These are phyloP conservation scores for Gracilaria gracilis DNA, from an alignment of 23 red algal species.

Conservation along the genomic window DNA sequence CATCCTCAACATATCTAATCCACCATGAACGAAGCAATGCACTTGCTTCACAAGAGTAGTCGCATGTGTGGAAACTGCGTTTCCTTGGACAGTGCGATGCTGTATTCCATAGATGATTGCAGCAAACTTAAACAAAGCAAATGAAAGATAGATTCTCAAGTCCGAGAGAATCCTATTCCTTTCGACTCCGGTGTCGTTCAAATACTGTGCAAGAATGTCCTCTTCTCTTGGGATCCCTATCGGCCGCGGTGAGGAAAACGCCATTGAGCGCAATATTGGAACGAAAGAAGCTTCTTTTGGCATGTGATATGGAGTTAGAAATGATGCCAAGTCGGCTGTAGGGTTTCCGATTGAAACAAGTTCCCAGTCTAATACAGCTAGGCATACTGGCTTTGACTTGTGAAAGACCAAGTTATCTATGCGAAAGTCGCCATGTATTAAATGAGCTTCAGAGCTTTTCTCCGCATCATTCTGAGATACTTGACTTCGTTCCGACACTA, in stretches of 20 bases:
- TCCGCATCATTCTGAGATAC: background rate
- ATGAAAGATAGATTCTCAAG: constrained; percentile 59
- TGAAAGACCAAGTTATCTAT: constrained; percentile 86
- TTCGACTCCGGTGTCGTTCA: constrained; percentile 7
- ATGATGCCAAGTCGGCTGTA: constrained; percentile 75
- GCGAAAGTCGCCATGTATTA: constrained; percentile 90
- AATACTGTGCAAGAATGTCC: constrained; percentile 59
- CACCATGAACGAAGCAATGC: constrained; percentile 49
- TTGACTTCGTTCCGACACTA: constrained; percentile 2
- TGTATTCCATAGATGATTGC: constrained; percentile 85
- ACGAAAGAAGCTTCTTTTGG: constrained; percentile 18
- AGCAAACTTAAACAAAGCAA: constrained; percentile 77
- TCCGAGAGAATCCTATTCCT: background rate
- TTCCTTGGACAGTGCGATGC: constrained; percentile 67
- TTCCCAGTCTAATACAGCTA: constrained; percentile 95
- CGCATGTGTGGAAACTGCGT: constrained; percentile 67
- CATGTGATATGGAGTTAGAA: constrained; percentile 59
- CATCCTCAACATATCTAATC: background rate
- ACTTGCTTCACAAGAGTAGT: constrained; percentile 17
- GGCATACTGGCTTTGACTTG: constrained; percentile 13
- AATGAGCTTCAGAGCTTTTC: background rate
- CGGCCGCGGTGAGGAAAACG: constrained; percentile 32
- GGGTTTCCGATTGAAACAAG: constrained; percentile 77
- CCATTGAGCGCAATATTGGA: constrained; percentile 46
- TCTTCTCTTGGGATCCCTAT: constrained; percentile 74